Base-by-base conservation (phyloP, 192 early-diverging fungal genomes). In the Coemansia guatemalensis region DNA sequence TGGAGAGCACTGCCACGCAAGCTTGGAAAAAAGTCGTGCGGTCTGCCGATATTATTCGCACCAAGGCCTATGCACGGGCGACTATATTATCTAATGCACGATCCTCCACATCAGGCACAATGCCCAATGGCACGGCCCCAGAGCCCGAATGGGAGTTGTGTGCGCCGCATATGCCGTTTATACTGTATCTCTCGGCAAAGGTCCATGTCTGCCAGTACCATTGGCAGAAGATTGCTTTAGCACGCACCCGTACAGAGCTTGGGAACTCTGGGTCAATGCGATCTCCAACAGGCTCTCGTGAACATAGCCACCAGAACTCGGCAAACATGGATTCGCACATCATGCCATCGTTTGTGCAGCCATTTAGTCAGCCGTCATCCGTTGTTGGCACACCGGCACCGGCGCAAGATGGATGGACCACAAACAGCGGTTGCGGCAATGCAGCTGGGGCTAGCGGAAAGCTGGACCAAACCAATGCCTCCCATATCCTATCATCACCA, bases 91-190 rank as follows among this genome's bases (percentile, higher is more conserved):
- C 78, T 25, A 75, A 64, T 33, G 74, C 70, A 0, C 69, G 74
- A 2, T 55, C 69, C 1, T 75, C 73, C 27, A 67, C 48, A 5
- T 71, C 73, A 11, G 74, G 78, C 26, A 80, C 77, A 17, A 80
- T 74, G 77, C 17, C 77, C 14, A 73, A 80, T 50, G 77, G 77
- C 58, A 68, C 72, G 3, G 71, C 72, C 11, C 77, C 77, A 0
- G 78, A 81, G 69, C 78, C 78, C 12, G 78, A 81, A 27, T 81
- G 78, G 78, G 78, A 81, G 78, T 65, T 81, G 48, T 81, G 78
- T 39, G 74, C 78, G 2, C 78, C 78, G 2, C 78, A 81, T 14
- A 81, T 81, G 78, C 78, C 78, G 17, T 81, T 81, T 52, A 62
- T 81, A 2, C 53, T 81, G 56, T 75, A 75, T 22, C 23, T 81